Base-by-base conservation (phyloP, 2,329 filamentous ascomycete genomes). In the Ascochyta fabae region DNA sequence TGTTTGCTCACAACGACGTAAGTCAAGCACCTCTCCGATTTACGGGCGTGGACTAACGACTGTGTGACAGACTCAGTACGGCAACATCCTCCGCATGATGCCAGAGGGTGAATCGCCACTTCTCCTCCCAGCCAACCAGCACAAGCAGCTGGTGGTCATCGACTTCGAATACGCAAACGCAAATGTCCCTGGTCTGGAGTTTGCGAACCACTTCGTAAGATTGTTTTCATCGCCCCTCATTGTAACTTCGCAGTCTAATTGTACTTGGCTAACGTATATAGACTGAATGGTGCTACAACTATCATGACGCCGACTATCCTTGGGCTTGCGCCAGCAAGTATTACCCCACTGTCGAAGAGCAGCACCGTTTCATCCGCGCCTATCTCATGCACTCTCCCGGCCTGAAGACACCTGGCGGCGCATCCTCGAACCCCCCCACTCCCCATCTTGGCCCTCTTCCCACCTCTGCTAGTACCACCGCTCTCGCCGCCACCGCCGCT, bases 1-100 rank as follows among this genome's bases (percentile, higher is more conserved):
- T 97, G 0, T 99, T 99, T 81, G 91, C 92, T n/a, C 95, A 99
- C 75, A 97, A 96, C 69, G 95, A 99, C 83, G 92, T 96, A 77
- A 80, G 89, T 77, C 7, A 22, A 12, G 77, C 8, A 19, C 6
- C 2, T 5, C 9, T 9, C 2, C 4, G 4, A 10, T 15, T 5
- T 6, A 26, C 24, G 23, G 47, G 31, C 2, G 10, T 16, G 9
- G 13, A 29, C 63, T 71, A 19, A 71, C 41, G 10, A 26, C 9
- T 19, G n/a, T 22, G 24, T 38, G 35, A 45, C 51, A 96, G 92
- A 96, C 95, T 4, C 95, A 99, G 87, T 98, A 99, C 70, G 95
- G 95, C 61, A 99, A 99, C 72, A 95, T 99, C 60, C 86, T 99
- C 45, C 91, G 93, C 34, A 79, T 88, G 74, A 85, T 91, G 63